Evolutionary conservation across 306 rosid species (phyloP).

Genomic region (Mimosa pudica): DNA sequence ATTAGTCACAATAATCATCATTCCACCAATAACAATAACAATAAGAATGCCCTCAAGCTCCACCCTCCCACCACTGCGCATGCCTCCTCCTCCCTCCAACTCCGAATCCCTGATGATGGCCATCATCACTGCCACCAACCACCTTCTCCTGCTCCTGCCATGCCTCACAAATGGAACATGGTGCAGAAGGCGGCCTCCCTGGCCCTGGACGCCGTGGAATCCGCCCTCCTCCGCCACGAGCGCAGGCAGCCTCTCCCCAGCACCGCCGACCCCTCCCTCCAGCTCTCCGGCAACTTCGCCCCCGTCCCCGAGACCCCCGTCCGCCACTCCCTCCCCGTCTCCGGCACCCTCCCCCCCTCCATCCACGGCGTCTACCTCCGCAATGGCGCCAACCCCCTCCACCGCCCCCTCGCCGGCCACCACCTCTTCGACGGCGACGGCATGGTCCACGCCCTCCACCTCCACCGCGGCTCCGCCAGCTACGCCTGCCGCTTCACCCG

Average conservation of each 20-base stretch:
- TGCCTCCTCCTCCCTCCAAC: conserved; percentile 54
- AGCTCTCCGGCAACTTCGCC: conserved; percentile 89
- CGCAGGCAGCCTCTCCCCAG: conserved; percentile 66
- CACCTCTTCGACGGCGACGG: conserved; percentile 99
- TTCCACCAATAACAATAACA: background rate
- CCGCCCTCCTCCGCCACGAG: conserved; percentile 57
- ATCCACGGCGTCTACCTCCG: conserved; percentile 82
- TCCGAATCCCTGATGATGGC: conserved; percentile 51
- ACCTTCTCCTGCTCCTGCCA: background rate
- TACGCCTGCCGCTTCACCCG: conserved; percentile 89
- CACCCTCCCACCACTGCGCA: background rate
- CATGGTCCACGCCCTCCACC: conserved; percentile 83
- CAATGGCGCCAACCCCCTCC: conserved; percentile 89
- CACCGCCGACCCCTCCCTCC: conserved; percentile 85
- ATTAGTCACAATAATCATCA: background rate
- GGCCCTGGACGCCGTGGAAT: conserved; percentile 71
- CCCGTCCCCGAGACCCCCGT: conserved; percentile 79
- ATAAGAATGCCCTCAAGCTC: background rate
- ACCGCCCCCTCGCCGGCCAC: conserved; percentile 85
- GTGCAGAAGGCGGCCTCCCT: conserved; percentile 58
- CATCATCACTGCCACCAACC: background rate
- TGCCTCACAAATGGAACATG: conserved; percentile 52
- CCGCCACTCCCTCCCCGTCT: conserved; percentile 43
- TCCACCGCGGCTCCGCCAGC: conserved; percentile 53
- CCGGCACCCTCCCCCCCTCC: conserved; percentile 70